phyloP scores from a whole-genome alignment of 306 rosid species.

The Mimosa pudica region DNA sequence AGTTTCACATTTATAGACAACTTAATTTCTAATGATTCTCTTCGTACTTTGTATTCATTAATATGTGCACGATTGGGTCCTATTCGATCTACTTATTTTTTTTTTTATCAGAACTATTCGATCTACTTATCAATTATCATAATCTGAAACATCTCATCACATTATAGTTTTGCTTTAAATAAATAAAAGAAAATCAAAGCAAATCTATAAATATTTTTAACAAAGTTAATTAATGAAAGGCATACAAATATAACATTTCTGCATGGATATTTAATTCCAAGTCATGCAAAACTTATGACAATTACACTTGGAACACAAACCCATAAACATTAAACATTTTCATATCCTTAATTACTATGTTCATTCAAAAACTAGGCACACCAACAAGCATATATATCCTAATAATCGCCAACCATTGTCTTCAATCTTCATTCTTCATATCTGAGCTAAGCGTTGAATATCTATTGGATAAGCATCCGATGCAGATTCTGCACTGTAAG shows the following conservation, averaged over 20 bases:
- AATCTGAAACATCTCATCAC: too few species aligned
- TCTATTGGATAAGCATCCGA: constrained; percentile 90
- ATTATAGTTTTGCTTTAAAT: too few species aligned
- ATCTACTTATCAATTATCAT: too few species aligned
- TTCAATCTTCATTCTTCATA: constrained; percentile 30
- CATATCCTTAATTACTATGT: background rate
- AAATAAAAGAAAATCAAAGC: background rate
- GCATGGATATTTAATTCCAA: background rate
- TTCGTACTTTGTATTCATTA: too few species aligned
- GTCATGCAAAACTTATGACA: constrained; percentile 8
- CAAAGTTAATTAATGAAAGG: background rate
- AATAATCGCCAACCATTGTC: background rate
- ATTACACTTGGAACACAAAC: background rate
- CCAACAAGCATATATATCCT: background rate
- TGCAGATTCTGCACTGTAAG: constrained; percentile 71
- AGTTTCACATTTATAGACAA: background rate
- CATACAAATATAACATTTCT: background rate
- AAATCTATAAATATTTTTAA: too few species aligned
- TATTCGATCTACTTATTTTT: too few species aligned
- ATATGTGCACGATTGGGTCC: background rate
- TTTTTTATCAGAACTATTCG: too few species aligned
- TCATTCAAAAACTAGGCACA: background rate
- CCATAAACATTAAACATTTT: background rate
- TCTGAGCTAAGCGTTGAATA: constrained; percentile 65
- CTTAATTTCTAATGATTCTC: background rate